Percentiles rank a stretch among this genome's conserved stretches.
Evolutionary conservation across 345 rosid species (phyloP).

Genomic region (Eucalyptus tenuipes): DNA sequence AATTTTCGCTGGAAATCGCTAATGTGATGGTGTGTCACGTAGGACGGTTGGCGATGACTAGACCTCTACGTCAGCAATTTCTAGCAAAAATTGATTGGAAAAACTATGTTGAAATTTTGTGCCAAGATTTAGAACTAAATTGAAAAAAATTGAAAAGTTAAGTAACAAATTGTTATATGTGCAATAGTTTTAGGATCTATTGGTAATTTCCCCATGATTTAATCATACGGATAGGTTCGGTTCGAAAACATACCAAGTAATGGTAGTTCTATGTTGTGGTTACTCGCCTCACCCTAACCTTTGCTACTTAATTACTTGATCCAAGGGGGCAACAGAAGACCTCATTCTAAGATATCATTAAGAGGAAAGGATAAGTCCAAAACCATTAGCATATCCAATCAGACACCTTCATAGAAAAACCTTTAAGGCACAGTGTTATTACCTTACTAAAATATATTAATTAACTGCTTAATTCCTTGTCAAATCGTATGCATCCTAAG

Average conservation of each 20-base stretch:
- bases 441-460: not conserved
- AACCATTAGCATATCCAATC: not conserved
- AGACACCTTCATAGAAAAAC: not conserved
- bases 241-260: not conserved
- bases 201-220: not conserved
- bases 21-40: rapidly evolving
- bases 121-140: rapidly evolving
- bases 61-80: rapidly evolving
- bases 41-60: no score
- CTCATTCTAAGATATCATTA: not conserved
- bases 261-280: not conserved
- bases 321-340: not conserved
- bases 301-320: not conserved
- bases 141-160: not conserved
- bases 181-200: not conserved
- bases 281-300: not conserved
- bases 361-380: not conserved
- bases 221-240: not conserved
- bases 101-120: not conserved
- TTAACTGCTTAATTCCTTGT: not conserved
- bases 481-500: not conserved
- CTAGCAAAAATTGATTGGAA: rapidly evolving
- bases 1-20: rapidly evolving
- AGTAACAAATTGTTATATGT: not conserved
- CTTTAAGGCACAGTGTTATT: not conserved